Evolutionary conservation across 2,329 filamentous ascomycete species (phyloP).

Genomic region (Falciphora oryzae): DNA sequence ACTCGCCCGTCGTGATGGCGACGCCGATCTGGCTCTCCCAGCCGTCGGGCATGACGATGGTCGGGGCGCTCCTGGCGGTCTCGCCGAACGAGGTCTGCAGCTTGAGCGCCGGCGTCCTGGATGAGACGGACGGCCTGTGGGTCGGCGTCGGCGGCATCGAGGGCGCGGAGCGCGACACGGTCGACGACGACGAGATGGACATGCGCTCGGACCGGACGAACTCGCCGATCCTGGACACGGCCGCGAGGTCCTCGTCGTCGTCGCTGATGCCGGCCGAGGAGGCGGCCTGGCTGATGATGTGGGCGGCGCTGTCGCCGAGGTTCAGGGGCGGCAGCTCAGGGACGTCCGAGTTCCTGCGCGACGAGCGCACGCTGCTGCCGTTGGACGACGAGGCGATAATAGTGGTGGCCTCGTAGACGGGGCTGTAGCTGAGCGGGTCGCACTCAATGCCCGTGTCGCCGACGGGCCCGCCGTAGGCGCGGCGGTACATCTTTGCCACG

Average conservation of each 20-base stretch:
- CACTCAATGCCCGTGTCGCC: constrained; percentile 40
- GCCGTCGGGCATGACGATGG: not conserved
- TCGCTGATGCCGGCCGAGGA: not conserved
- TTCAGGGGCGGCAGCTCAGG: not conserved
- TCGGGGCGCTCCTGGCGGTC: not conserved
- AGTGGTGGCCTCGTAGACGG: constrained; percentile 12
- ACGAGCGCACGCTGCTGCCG: not conserved
- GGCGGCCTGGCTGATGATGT: not conserved
- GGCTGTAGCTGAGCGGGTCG: constrained; percentile 25
- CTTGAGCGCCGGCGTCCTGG: constrained; percentile 28
- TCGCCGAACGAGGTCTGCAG: constrained; percentile 38
- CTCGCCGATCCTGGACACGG: not conserved
- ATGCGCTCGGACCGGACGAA: not conserved
- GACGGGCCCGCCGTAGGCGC: constrained; percentile 47
- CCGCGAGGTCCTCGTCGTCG: not conserved
- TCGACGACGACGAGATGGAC: constrained; percentile 8
- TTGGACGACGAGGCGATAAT: constrained; percentile 1
- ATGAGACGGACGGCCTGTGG: constrained; percentile 14
- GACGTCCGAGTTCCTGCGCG: too few relatives aligned
- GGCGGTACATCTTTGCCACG: constrained; percentile 50
- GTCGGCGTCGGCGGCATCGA: constrained; percentile 6
- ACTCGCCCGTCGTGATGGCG: constrained; percentile 9
- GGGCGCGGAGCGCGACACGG: constrained; percentile 13
- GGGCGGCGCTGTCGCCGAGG: not conserved
- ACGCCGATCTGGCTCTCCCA: constrained; percentile 11